phyloP scores from a whole-genome alignment of 495 filamentous ascomycete genomes.

The Annulohypoxylon bovei region DNA sequence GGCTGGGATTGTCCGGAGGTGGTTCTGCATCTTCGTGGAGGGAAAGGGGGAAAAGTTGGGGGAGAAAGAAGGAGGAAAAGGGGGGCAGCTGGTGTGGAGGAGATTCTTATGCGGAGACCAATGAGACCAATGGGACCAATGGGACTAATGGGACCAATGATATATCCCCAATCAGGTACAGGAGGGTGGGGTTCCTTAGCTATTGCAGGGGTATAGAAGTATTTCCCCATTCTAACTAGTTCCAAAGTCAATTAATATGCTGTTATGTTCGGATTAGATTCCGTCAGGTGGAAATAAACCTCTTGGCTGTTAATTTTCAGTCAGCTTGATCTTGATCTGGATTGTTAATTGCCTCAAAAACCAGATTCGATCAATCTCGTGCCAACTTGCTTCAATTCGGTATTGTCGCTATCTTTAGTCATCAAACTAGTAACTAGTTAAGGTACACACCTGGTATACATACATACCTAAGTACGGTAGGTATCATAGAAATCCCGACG shows the following conservation, averaged over 20 bases:
- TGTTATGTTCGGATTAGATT: not conserved
- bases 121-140: too few relatives aligned
- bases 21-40: not conserved
- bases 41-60: conserved; percentile 38
- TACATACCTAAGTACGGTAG: not conserved
- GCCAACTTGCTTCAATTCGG: not conserved
- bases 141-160: conserved; percentile 38
- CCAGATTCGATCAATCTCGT: not conserved
- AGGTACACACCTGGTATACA: not conserved
- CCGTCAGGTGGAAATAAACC: not conserved
- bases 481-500: conserved; percentile 10
- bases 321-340: not conserved
- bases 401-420: not conserved
- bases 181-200: conserved; percentile 2
- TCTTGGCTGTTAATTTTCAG: too few relatives aligned
- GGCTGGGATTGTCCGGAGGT: not conserved
- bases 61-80: not conserved
- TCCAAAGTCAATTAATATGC: not conserved
- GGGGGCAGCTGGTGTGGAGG: not conserved
- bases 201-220: not conserved
- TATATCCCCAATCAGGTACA: not conserved
- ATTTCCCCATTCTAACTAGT: not conserved
- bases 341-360: not conserved
- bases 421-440: too few relatives aligned
- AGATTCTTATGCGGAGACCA: conserved; percentile 38